Conservation (phyloP, 345 rosid species). For the Pelargonium nanum region DNA sequence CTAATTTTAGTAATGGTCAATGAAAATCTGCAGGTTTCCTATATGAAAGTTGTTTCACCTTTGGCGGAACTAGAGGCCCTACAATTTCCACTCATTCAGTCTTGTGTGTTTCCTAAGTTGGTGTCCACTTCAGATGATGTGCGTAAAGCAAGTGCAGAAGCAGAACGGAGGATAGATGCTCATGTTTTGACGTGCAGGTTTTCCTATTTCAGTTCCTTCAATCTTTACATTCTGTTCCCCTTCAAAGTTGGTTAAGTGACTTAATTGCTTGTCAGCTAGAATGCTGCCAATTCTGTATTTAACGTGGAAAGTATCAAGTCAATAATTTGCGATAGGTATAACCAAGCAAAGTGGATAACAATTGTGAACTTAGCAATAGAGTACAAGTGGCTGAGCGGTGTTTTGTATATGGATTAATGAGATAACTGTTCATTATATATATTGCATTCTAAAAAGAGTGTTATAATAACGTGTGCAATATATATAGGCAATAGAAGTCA, state of each 20-base stretch:
- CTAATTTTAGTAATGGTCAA: not conserved
- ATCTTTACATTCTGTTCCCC: not conserved
- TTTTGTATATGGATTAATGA: not conserved
- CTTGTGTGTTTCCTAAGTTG: slow-evolving; percentile 63
- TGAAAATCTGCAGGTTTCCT: slow-evolving; percentile 50
- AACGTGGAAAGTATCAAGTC: not conserved
- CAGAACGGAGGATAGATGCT: slow-evolving; percentile 60
- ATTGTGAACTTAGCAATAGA: not conserved
- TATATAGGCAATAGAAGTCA: not conserved
- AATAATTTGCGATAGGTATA: not conserved
- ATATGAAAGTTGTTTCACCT: slow-evolving; percentile 59
- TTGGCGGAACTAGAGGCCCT: slow-evolving; percentile 68
- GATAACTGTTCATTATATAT: not conserved
- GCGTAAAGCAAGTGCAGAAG: slow-evolving; percentile 73
- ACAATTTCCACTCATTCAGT: slow-evolving; percentile 61
- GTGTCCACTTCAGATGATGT: slow-evolving; percentile 48
- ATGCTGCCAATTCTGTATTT: not conserved
- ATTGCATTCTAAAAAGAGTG: not conserved
- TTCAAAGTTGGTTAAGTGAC: not conserved
- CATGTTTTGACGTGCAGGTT: slow-evolving; percentile 67
- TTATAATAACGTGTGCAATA: not conserved
- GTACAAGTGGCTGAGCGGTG: not conserved
- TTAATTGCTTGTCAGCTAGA: not conserved
- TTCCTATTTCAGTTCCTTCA: not conserved
- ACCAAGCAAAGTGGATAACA: not conserved